Evolutionary conservation across 495 filamentous ascomycete species (phyloP).

Genomic region (Penicillium simplicissimum): DNA sequence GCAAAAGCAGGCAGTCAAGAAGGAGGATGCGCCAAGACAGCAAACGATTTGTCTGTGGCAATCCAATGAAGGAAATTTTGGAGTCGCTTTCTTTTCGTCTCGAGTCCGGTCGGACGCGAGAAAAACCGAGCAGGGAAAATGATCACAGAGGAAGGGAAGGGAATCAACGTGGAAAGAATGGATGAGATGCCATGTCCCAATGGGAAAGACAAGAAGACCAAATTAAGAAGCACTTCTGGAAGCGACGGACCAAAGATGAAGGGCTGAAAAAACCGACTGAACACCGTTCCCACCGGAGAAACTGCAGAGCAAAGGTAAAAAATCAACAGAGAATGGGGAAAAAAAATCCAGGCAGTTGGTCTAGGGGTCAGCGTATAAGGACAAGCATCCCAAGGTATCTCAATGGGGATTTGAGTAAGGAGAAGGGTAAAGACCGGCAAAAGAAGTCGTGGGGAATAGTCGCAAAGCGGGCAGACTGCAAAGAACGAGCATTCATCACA

Average conservation of each 20-base stretch:
- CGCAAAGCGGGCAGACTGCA: not conserved
- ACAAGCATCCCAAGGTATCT: conserved; percentile 18
- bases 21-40: not conserved
- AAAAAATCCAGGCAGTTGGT: conserved; percentile 14
- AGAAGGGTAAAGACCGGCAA: not conserved
- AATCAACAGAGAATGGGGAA: conserved; percentile 25
- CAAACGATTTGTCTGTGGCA: not conserved
- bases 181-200: conserved; percentile 21
- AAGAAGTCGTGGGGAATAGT: not conserved
- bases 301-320: conserved; percentile 18
- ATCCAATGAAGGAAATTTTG: conserved; percentile 9
- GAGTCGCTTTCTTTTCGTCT: not conserved
- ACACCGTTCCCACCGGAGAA: conserved; percentile 46
- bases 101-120: not conserved
- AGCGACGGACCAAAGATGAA: conserved; percentile 22
- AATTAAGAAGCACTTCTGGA: conserved; percentile 23
- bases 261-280: conserved; percentile 25
- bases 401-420: not conserved
- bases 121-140: conserved; percentile 8
- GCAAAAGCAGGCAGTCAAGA: not conserved
- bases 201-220: conserved; percentile 11
- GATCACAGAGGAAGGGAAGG: conserved; percentile 22
- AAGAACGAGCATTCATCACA: conserved; percentile 37
- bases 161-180: conserved; percentile 22
- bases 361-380: conserved; percentile 1